These are phyloP conservation scores for Pulveroboletus sp. DNA, from an alignment of 1,284 basidiomycete genomes.

Conservation along the genomic window DNA sequence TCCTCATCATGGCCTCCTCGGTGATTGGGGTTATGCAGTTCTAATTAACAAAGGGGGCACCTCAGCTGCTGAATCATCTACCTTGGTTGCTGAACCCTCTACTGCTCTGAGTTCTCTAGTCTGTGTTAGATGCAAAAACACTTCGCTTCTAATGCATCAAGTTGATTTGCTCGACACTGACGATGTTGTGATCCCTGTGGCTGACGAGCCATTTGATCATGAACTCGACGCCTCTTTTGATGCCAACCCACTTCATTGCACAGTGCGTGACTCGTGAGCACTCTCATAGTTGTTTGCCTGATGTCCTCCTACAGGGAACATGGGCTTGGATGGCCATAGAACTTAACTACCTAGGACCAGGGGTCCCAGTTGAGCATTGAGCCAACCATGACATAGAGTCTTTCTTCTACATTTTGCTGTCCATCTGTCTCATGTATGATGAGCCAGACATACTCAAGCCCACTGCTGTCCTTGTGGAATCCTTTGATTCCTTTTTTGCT, in stretches of 20 bases:
- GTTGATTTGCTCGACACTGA: too few relatives aligned
- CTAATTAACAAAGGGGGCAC: too few relatives aligned
- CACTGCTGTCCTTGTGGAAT: neutral
- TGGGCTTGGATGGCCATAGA: conserved; percentile 17
- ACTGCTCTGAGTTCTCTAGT: too few relatives aligned
- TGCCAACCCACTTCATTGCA: neutral
- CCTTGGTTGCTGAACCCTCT: too few relatives aligned
- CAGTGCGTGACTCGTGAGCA: too few relatives aligned
- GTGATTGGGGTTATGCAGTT: conserved; percentile 8
- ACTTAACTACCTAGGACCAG: conserved; percentile 3
- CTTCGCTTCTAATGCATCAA: too few relatives aligned
- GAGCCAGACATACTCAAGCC: neutral
- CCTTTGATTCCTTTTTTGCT: conserved; percentile 4
- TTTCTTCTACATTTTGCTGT: conserved; percentile 14
- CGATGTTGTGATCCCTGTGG: conserved; percentile 3
- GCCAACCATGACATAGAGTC: conserved; percentile 12
- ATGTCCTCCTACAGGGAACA: too few relatives aligned
- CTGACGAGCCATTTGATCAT: too few relatives aligned
- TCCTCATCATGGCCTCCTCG: neutral
- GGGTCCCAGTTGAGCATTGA: neutral
- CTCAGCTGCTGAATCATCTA: too few relatives aligned
- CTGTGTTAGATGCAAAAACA: too few relatives aligned
- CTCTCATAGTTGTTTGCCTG: too few relatives aligned
- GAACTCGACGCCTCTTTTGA: too few relatives aligned
- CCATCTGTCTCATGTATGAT: conserved; percentile 10